phyloP scores from a whole-genome alignment of 2,329 filamentous ascomycete species.

The Aureobasidium lini region DNA sequence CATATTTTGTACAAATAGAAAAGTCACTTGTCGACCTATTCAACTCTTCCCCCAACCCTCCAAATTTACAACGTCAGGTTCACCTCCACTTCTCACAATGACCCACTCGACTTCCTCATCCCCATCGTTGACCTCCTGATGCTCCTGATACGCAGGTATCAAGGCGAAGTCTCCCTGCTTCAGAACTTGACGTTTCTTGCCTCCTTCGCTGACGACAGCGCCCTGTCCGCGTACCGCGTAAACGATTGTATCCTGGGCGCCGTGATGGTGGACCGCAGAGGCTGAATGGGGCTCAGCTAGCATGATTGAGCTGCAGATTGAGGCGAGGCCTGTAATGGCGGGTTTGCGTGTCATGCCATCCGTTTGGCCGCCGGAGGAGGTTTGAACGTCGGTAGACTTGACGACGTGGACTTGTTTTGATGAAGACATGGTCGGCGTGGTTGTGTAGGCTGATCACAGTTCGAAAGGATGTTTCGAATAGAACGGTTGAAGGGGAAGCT shows the following conservation, averaged over 20 bases:
- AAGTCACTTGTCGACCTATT: neutral
- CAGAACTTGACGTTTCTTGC: conserved; percentile 51
- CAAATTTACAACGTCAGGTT: conserved; percentile 56
- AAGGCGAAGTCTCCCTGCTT: conserved; percentile 61
- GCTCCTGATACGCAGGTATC: conserved; percentile 62
- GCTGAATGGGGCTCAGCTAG: conserved; percentile 55
- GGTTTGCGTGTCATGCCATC: conserved; percentile 43
- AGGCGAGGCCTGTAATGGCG: conserved; percentile 40
- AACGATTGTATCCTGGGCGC: conserved; percentile 63
- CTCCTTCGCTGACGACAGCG: conserved; percentile 50
- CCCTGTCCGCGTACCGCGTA: conserved; percentile 58
- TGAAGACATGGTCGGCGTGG: conserved; percentile 1
- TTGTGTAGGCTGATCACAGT: neutral
- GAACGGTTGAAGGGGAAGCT: neutral
- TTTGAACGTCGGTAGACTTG: conserved; percentile 39
- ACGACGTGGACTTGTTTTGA: conserved; percentile 45
- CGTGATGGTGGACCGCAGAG: conserved; percentile 61
- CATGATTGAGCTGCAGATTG: conserved; percentile 42
- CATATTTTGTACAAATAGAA: neutral
- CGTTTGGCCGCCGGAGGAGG: conserved; percentile 37
- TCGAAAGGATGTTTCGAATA: neutral
- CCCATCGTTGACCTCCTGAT: conserved; percentile 61
- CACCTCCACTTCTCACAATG: conserved; percentile 54
- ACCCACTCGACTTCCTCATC: conserved; percentile 59
- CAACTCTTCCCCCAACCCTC: conserved; percentile 49